Evolutionary conservation across 257 asterid species (phyloP).

Genomic region (Solanum appendiculatum): DNA sequence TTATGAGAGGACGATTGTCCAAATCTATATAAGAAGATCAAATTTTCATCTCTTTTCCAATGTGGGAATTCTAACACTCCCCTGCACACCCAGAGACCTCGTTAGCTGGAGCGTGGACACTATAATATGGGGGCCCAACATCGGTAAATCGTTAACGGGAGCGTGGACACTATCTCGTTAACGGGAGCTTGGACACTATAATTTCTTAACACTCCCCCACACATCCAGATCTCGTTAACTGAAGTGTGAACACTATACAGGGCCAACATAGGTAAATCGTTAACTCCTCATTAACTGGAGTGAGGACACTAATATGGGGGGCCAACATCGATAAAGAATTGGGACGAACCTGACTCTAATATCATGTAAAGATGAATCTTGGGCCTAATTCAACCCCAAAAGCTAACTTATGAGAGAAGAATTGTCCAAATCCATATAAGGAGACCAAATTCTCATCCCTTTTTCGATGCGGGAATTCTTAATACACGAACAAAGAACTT

Average conservation of each 20-base stretch:
- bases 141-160: not conserved
- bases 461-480: not conserved
- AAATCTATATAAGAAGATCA: no score
- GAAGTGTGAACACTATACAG: not conserved
- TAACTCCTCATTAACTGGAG: not conserved
- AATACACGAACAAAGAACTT: not conserved
- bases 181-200: not conserved
- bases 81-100: not conserved
- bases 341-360: not conserved
- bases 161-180: not conserved
- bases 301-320: not conserved
- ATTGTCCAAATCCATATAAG: no score
- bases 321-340: no score
- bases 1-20: not conserved
- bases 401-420: no score
- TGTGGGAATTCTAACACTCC: not conserved
- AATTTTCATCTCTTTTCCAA: not conserved
- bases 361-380: no score
- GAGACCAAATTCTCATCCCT: not conserved
- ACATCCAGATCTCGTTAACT: not conserved
- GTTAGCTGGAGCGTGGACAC: no score
- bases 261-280: not conserved
- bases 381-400: not conserved
- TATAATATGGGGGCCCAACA: no score
- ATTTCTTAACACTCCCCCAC: rapidly evolving